These are phyloP conservation scores for Meira nashicola DNA, from an alignment of 1,284 basidiomycete genomes.

Conservation along the genomic window DNA sequence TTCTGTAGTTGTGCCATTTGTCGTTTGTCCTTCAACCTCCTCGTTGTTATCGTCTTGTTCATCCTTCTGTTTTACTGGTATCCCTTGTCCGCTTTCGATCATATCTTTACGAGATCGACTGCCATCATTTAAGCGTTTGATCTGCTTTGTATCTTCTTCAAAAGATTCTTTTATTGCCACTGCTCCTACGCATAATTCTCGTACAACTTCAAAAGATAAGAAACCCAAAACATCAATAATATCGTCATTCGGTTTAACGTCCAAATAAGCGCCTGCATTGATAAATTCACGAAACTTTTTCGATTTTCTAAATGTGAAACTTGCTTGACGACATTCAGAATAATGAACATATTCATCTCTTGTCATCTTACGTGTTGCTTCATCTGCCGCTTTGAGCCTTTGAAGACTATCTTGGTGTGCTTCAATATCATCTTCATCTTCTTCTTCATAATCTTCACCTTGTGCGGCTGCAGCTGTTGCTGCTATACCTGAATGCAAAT, in stretches of 20 bases:
- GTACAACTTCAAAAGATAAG: constrained; percentile 92
- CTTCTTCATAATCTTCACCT: constrained; percentile 86
- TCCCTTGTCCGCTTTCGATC: constrained; percentile 2
- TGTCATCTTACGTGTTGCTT: constrained; percentile 91
- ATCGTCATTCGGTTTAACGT: constrained; percentile 87
- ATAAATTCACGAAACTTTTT: constrained; percentile 95
- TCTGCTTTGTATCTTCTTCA: constrained; percentile 24
- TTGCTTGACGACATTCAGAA: constrained; percentile 92
- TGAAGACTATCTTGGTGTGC: constrained; percentile 89
- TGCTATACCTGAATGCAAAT: constrained; percentile 12
- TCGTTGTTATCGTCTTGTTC: background rate
- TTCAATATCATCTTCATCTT: constrained; percentile 81
- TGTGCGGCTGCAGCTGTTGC: constrained; percentile 62
- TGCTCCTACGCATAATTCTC: constrained; percentile 69
- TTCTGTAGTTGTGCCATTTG: constrained; percentile 4
- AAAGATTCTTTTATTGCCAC: constrained; percentile 36
- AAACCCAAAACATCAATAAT: constrained; percentile 95
- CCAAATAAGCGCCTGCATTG: constrained; percentile 80
- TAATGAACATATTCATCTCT: constrained; percentile 95
- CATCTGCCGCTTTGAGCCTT: constrained; percentile 77
- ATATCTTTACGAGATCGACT: background rate
- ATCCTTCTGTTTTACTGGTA: background rate
- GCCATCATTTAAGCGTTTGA: constrained; percentile 11
- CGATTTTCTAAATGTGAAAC: constrained; percentile 92
- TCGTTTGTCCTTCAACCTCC: background rate